phyloP scores from a whole-genome alignment of 257 asterid genomes.

The Solanum piurae region DNA sequence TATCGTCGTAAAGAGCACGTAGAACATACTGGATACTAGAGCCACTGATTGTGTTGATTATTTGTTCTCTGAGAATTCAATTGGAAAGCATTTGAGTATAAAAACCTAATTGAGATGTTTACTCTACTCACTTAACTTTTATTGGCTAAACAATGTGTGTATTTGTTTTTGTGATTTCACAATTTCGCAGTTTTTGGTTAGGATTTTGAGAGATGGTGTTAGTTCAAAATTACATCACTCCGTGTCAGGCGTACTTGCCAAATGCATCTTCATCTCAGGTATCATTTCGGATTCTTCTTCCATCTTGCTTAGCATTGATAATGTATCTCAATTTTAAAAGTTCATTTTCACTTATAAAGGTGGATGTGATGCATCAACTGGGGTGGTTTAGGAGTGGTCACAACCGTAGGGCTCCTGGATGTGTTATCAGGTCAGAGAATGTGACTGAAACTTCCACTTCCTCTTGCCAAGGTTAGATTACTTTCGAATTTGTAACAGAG shows the following conservation, averaged over 20 bases:
- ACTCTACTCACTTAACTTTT: neutral
- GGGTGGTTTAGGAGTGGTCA: slow-evolving; percentile 10
- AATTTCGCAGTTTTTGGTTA: neutral
- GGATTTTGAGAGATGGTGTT: slow-evolving; percentile 10
- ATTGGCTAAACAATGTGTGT: neutral
- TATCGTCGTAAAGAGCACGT: neutral
- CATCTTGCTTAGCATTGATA: neutral
- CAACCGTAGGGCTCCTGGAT: neutral
- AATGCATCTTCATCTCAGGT: slow-evolving; percentile 18
- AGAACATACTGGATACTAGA: neutral
- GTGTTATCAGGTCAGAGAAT: slow-evolving; percentile 18
- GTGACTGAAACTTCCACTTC: slow-evolving; percentile 12
- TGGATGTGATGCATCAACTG: slow-evolving; percentile 12
- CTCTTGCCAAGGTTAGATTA: slow-evolving; percentile 3
- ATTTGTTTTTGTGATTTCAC: neutral
- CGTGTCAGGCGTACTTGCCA: slow-evolving; percentile 8
- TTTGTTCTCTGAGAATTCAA: neutral
- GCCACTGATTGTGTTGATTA: neutral
- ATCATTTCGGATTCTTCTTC: neutral
- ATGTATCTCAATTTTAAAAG: neutral
- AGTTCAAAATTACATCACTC: slow-evolving; percentile 9
- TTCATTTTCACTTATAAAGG: neutral
- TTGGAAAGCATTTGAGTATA: neutral
- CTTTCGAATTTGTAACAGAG: neutral
- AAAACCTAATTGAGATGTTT: neutral